Percentiles rank a stretch among this genome's conserved stretches.
phyloP scores from a whole-genome alignment of 2,329 filamentous ascomycete genomes.

The Fusarium mundagurra region DNA sequence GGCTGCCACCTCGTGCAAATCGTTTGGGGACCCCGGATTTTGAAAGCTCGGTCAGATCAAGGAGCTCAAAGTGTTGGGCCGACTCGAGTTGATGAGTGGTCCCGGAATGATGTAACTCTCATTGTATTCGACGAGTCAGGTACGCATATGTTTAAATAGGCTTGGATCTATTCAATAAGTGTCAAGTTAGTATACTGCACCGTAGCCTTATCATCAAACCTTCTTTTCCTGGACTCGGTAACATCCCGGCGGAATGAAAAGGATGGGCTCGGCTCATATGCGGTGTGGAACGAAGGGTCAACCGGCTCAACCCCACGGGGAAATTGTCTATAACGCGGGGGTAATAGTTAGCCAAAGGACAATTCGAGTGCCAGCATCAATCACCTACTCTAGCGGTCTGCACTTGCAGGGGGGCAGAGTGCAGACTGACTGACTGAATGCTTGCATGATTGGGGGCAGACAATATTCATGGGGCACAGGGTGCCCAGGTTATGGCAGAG shows the following conservation, averaged over 20 bases:
- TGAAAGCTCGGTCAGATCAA: neutral
- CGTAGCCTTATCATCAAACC: constrained; percentile 9
- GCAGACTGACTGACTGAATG: constrained; percentile 1
- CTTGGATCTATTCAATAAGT: neutral
- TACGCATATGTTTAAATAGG: neutral
- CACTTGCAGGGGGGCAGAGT: constrained; percentile 11
- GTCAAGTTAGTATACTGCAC: neutral
- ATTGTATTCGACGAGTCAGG: constrained; percentile 13
- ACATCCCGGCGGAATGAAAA: constrained; percentile 18
- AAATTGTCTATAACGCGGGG: constrained; percentile 30
- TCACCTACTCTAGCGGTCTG: constrained; percentile 20
- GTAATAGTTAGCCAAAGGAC: neutral
- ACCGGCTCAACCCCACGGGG: constrained; percentile 26
- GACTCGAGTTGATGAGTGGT: neutral
- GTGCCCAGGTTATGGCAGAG: neutral
- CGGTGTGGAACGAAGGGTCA: neutral
- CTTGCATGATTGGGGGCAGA: neutral
- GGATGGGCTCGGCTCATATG: constrained; percentile 34
- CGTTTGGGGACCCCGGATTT: constrained; percentile 6
- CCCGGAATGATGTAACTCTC: neutral
- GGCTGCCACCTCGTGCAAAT: constrained; percentile 18
- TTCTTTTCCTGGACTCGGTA: constrained; percentile 14
- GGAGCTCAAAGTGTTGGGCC: neutral
- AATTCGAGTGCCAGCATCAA: constrained; percentile 20
- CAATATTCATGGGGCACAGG: neutral